Base-by-base conservation (phyloP, 805 yeast genomes). In the Saturnispora saitoi region DNA sequence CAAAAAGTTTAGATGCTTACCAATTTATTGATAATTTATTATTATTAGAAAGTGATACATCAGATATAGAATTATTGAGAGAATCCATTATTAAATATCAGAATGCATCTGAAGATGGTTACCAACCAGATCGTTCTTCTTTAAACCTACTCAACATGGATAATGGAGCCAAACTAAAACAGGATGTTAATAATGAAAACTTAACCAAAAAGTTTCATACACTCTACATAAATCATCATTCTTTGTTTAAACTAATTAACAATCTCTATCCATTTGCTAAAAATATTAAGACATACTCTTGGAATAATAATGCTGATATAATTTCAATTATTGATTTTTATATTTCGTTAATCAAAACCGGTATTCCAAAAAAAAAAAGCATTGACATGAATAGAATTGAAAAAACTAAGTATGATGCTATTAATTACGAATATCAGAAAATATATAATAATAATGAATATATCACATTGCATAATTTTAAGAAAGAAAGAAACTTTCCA, bases 351-450 rank as follows among this genome's bases (percentile, higher is more conserved):
- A n/a, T 49, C 4, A 12, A 29, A 4, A 32, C 12, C 4, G 43
- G 47, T 17, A 37, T 49, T 12, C 54, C 54, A 3, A 14, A 8
- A 2, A 3, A 11, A 12, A 32, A 12, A 9, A 14, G 24, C 2
- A 24, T 29, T 15, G 37, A 47, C 31, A 28, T 40, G 15, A 47
- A 44, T 12, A 46, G 51, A 43, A 28, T 51, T 26, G 43, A 49
- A 37, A 43, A 44, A n/a, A 32, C 51, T 6, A 42, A 47, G 3
- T 15, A 36, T 39, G 26, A 41, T 9, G 30, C 29, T 11, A 45
- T 41, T 5, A 34, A 29, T 5, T 37, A 39, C 11, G 52, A 43
- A 17, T 43, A 31, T 20, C 49, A 47, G 10, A 52, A 38, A 38
- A 28, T 52, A 1, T 49, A 36, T 26, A 47, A 31, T 15, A 19